Percentiles rank a stretch among this genome's conserved stretches.
phyloP scores from a whole-genome alignment of 805 yeast species.

The Wickerhamomyces sydowiorum region DNA sequence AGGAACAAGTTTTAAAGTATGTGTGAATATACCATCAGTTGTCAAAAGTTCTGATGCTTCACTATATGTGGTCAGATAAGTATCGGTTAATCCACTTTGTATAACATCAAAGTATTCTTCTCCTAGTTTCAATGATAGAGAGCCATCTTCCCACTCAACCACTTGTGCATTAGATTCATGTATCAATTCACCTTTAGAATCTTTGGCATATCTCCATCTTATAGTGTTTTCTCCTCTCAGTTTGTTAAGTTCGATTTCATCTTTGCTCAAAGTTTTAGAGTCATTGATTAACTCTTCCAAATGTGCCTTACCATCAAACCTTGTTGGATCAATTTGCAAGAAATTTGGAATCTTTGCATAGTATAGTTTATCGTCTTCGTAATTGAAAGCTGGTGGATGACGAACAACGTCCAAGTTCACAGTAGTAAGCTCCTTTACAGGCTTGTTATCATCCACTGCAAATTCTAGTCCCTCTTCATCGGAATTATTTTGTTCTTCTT shows the following conservation, averaged over 20 bases:
- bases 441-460: conserved; percentile 11
- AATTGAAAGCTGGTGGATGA: conserved; percentile 27
- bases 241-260: conserved; percentile 54
- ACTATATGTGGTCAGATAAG: conserved; percentile 65
- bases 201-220: conserved; percentile 89
- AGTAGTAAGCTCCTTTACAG: conserved; percentile 26
- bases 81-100: conserved; percentile 58
- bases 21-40: conserved; percentile 57
- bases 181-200: conserved; percentile 44
- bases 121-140: conserved; percentile 80
- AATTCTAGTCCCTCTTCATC: conserved; percentile 28
- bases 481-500: conserved; percentile 29
- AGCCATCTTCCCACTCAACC: conserved; percentile 93
- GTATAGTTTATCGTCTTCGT: conserved; percentile 32
- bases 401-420: conserved; percentile 43
- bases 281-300: conserved; percentile 41
- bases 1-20: conserved; percentile 74
- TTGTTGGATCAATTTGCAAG: conserved; percentile 74
- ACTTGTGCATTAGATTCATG: conserved; percentile 88
- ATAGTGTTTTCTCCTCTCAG: conserved; percentile 77
- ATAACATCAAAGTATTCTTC: conserved; percentile 79
- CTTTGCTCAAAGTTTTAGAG: conserved; percentile 33
- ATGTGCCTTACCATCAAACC: conserved; percentile 74
- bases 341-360: conserved; percentile 76
- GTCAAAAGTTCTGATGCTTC: conserved; percentile 68